Base-by-base conservation (phyloP, 2,329 filamentous ascomycete species). In the Thermothelomyces thermophilus region DNA sequence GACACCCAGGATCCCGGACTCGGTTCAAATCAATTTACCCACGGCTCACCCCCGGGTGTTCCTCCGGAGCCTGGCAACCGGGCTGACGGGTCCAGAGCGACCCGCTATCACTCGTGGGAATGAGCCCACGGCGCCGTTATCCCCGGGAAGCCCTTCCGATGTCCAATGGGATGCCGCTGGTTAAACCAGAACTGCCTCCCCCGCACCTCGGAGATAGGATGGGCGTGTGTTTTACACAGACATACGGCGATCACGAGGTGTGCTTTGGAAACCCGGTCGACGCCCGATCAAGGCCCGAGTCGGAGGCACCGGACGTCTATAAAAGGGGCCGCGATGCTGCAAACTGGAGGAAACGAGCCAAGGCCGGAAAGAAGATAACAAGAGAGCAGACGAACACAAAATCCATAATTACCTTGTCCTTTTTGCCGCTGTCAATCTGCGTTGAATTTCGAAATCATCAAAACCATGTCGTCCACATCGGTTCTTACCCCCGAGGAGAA, bases 401-500 rank as follows among this genome's bases (percentile, higher is more conserved):
- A 26, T 26, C 9, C 9, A 26, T 31, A 24, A 9, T 19, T 5
- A 19, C 36, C 16, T 16, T 26, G 6, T 20, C 14, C 14, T 5
- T 13, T 28, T n/a, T 46, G 20, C 14, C 16, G 14, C 26, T 36
- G 28, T 40, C 28, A 19, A 17, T 26, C 20, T 34, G 14, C 20
- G 9, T 19, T 9, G 7, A 41, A 14, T 16, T 16, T 40, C 34
- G 9, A 47, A 10, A 28, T 28, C 22, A 19, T 22, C 46, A 54
- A n/a, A n/a, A n/a, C 8, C 39, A 61, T 61, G 59, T 48, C 58
- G 7, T 30, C 53, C 17, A 39, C 48, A 1, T 57, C 59, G 22
- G 61, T 62, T 8, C 64, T 72, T 16, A 69, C 64, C 0, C 62
- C 66, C 1, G 67, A 65, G 28, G 64, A 72, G 43, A 71, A 68